Percentiles rank a stretch among this genome's conserved stretches.
These are phyloP conservation scores for Exophiala aquamarina DNA, from an alignment of 2,329 filamentous ascomycete species.

Conservation along the genomic window DNA sequence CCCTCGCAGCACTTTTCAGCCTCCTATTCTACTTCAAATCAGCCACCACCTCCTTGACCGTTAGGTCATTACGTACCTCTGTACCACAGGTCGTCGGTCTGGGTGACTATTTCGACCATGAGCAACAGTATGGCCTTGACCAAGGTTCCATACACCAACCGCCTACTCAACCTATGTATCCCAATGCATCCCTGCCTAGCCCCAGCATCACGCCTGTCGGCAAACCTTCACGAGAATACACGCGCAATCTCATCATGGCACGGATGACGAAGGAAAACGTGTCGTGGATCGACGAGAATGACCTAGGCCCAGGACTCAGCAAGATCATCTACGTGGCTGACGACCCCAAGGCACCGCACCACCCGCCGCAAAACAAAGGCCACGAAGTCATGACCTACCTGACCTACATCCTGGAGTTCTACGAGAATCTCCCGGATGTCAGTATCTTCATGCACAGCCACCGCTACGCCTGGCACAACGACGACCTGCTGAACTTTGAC, in stretches of 20 bases:
- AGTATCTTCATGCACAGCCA: conserved; percentile 62
- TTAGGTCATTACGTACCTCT: conserved; percentile 14
- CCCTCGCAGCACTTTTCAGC: conserved; percentile 10
- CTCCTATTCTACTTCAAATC: conserved; percentile 18
- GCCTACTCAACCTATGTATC: conserved; percentile 3
- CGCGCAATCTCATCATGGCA: conserved; percentile 56
- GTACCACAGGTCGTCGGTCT: conserved; percentile 39
- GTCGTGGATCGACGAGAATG: conserved; percentile 53
- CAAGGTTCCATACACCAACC: conserved; percentile 1
- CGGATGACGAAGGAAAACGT: conserved; percentile 51
- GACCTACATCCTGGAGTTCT: conserved; percentile 63
- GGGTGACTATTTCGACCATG: conserved; percentile 31
- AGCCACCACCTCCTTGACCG: conserved; percentile 12
- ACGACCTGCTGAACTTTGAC: conserved; percentile 52
- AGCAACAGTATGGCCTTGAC: conserved; percentile 3
- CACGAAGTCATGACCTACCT: conserved; percentile 64
- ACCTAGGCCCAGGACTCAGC: conserved; percentile 46
- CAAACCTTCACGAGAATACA: conserved; percentile 51
- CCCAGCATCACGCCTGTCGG: conserved; percentile 30
- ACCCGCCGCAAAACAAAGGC: conserved; percentile 60
- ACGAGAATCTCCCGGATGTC: conserved; percentile 58
- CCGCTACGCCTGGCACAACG: conserved; percentile 60
- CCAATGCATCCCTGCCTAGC: conserved; percentile 2
- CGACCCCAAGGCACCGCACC: conserved; percentile 49
- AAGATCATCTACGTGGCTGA: conserved; percentile 54